Evolutionary conservation across 257 asterid species (phyloP).

Genomic region (Mentha longifolia): DNA sequence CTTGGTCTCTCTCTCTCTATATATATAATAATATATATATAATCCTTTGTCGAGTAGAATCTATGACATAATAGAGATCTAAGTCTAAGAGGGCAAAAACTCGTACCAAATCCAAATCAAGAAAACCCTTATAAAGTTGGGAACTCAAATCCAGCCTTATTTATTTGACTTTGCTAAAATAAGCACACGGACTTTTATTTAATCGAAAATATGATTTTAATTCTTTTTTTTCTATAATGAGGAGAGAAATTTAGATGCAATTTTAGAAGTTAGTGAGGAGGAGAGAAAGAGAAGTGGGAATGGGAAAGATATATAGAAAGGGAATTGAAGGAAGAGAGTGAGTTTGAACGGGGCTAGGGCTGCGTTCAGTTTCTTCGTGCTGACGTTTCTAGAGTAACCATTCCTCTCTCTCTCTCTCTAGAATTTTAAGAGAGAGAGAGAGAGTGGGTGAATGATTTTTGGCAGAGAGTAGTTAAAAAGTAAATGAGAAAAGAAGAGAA

Average conservation of each 20-base stretch:
- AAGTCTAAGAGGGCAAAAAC: not conserved
- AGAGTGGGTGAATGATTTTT: slow-evolving; percentile 1
- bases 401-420: not conserved
- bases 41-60: not conserved
- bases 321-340: not conserved
- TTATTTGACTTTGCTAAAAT: not conserved
- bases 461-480: slow-evolving; percentile 28
- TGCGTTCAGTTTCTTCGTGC: slow-evolving; percentile 23
- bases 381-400: slow-evolving; percentile 6
- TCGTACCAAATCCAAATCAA: slow-evolving; percentile 2
- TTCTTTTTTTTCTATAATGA: not conserved
- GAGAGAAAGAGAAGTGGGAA: no score
- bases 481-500: not conserved
- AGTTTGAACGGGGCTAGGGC: slow-evolving; percentile 34
- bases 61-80: slow-evolving; percentile 17
- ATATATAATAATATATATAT: no score
- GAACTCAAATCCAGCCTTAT: not conserved
- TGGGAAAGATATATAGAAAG: not conserved
- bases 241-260: no score
- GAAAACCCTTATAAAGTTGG: not conserved
- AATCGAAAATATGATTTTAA: not conserved
- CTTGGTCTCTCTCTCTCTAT: not conserved
- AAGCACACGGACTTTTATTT: not conserved
- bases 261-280: not conserved
- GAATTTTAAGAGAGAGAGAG: not conserved